Evolutionary conservation across 176 grass and related monocot genomes (phyloP).

Genomic region (Bolboschoenus planiculmis): DNA sequence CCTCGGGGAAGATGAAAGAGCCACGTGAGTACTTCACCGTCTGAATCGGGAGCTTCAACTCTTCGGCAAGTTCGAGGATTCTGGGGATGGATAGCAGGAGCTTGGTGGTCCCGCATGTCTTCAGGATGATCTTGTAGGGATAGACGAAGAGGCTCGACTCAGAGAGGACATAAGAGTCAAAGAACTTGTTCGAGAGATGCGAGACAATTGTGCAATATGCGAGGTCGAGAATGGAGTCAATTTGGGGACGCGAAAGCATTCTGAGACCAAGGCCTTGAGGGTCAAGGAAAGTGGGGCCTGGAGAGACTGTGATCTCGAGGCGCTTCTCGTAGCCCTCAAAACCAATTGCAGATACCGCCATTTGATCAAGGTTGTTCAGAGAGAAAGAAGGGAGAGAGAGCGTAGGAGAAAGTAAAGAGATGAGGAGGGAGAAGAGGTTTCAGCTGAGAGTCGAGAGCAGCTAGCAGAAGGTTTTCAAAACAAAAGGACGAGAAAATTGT

Average conservation of each 20-base stretch:
- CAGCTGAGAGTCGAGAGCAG: constrained; percentile 44
- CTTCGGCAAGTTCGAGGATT: constrained; percentile 68
- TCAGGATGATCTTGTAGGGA: constrained; percentile 71
- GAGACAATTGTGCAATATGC: constrained; percentile 81
- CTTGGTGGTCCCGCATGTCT: constrained; percentile 89
- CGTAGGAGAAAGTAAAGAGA: constrained; percentile 11
- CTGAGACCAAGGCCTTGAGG: constrained; percentile 55
- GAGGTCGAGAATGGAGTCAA: constrained; percentile 69
- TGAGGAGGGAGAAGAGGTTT: constrained; percentile 17
- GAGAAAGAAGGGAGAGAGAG: constrained; percentile 2
- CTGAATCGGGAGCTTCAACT: constrained; percentile 46
- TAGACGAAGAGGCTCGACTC: constrained; percentile 89
- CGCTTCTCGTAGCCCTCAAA: constrained; percentile 97
- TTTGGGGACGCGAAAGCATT: constrained; percentile 49
- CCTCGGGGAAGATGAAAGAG: constrained; percentile 74
- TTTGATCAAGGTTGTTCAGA: constrained; percentile 28
- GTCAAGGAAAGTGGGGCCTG: constrained; percentile 57
- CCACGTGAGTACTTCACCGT: constrained; percentile 80
- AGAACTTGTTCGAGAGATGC: constrained; percentile 64
- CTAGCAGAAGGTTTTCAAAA: constrained; percentile 40
- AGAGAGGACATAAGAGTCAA: constrained; percentile 79
- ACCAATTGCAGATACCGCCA: constrained; percentile 68
- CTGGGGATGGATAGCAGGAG: constrained; percentile 64
- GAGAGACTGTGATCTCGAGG: constrained; percentile 72
- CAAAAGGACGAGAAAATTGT: constrained; percentile 19